Conservation (phyloP, 2,329 filamentous ascomycete genomes). For the Tolypocladium inflatum region DNA sequence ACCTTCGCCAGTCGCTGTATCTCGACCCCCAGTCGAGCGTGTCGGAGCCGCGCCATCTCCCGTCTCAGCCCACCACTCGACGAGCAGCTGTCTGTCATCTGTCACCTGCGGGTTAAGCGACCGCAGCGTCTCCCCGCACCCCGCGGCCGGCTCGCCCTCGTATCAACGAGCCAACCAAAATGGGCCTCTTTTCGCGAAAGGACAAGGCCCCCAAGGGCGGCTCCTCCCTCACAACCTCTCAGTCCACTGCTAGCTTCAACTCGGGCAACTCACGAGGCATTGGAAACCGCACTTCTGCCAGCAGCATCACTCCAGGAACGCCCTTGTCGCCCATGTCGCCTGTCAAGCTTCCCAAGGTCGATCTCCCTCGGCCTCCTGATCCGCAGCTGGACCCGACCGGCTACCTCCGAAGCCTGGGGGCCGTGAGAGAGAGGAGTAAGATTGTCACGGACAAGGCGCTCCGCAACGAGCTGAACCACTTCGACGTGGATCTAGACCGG, state of each 20-base stretch:
- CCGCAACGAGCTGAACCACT: constrained; percentile 70
- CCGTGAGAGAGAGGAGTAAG: constrained; percentile 71
- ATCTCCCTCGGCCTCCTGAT: constrained; percentile 78
- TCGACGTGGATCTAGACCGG: constrained; percentile 79
- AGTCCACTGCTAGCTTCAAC: constrained; percentile 41
- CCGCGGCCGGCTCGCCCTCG: constrained; percentile 6
- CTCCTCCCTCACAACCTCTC: constrained; percentile 30
- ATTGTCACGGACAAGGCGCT: constrained; percentile 70
- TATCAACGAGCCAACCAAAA: constrained; percentile 15
- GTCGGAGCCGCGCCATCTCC: background rate
- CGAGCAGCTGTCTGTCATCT: constrained; percentile 1
- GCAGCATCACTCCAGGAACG: constrained; percentile 36
- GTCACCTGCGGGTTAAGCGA: constrained; percentile 4
- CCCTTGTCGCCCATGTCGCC: constrained; percentile 43
- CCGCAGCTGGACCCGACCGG: constrained; percentile 79
- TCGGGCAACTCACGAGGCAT: constrained; percentile 39
- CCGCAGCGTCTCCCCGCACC: constrained; percentile 9
- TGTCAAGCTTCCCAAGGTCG: constrained; percentile 58
- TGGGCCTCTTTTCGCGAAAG: constrained; percentile 49
- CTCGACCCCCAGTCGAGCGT: background rate
- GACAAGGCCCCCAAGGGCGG: constrained; percentile 38
- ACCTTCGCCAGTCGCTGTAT: background rate
- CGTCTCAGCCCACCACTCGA: background rate
- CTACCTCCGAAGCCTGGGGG: constrained; percentile 82
- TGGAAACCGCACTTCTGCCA: constrained; percentile 41